These are phyloP conservation scores for Dendrothele bispora DNA, from an alignment of 768 basidiomycete genomes.

Conservation along the genomic window DNA sequence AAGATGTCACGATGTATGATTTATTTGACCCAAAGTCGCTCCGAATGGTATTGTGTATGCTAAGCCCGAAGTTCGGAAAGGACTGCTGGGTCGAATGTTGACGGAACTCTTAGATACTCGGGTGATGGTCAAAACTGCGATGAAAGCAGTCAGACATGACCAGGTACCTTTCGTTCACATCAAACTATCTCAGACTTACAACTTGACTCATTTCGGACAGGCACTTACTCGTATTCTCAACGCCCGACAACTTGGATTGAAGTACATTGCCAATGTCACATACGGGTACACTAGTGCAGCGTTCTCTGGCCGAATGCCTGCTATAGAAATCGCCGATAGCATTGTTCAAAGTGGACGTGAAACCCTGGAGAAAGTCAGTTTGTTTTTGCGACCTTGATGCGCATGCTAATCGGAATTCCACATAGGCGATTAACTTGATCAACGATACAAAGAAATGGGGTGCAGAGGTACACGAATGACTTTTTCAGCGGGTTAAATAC, in stretches of 20 bases:
- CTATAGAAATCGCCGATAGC: conserved; percentile 96
- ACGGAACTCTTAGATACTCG: conserved; percentile 90
- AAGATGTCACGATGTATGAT: not conserved
- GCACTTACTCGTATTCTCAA: conserved; percentile 75
- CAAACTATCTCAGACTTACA: not conserved
- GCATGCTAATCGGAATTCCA: not conserved
- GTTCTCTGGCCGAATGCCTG: conserved; percentile 96
- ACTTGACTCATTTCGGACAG: conserved; percentile 36
- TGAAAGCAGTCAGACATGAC: conserved; percentile 78
- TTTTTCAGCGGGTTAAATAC: not conserved
- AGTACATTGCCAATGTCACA: conserved; percentile 92
- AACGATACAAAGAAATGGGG: conserved; percentile 82
- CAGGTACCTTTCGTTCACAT: conserved; percentile 51
- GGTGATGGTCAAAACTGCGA: conserved; percentile 97
- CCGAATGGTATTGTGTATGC: conserved; percentile 96
- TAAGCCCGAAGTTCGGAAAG: conserved; percentile 79
- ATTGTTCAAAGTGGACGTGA: conserved; percentile 97
- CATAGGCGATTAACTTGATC: conserved; percentile 80
- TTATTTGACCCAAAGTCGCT: conserved; percentile 56
- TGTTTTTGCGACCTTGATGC: not conserved
- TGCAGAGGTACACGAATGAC: conserved; percentile 45
- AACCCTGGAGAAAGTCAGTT: conserved; percentile 83
- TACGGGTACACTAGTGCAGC: conserved; percentile 96
- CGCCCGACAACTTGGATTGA: conserved; percentile 89
- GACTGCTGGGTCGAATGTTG: conserved; percentile 88